These are phyloP conservation scores for Diutina ranongensis DNA, from an alignment of 1,139 yeast species.

Conservation along the genomic window DNA sequence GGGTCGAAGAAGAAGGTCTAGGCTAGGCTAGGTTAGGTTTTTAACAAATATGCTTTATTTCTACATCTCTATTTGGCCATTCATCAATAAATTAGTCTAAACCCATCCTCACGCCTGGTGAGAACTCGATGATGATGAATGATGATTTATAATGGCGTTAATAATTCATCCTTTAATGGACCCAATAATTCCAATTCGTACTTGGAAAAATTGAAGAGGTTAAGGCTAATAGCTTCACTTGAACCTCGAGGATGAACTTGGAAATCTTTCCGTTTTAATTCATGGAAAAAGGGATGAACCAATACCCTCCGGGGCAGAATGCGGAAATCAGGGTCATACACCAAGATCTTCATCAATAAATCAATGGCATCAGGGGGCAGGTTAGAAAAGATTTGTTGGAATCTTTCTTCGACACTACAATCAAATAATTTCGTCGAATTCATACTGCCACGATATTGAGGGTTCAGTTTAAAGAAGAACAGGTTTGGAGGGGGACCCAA, in stretches of 20 bases:
- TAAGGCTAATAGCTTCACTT: slow-evolving; percentile 27
- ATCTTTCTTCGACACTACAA: slow-evolving; percentile 50
- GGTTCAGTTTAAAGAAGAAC: slow-evolving; percentile 63
- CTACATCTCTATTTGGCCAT: too few species aligned
- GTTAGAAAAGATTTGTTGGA: slow-evolving; percentile 56
- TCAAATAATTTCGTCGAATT: slow-evolving; percentile 57
- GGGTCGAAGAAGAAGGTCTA: too few species aligned
- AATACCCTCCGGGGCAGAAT: slow-evolving; percentile 55
- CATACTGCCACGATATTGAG: slow-evolving; percentile 64
- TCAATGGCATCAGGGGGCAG: slow-evolving; percentile 66
- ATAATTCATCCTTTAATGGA: slow-evolving; percentile 12
- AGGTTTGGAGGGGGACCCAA: slow-evolving; percentile 70
- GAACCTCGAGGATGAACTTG: slow-evolving; percentile 46
- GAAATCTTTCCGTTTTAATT: slow-evolving; percentile 47
- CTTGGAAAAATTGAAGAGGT: slow-evolving; percentile 42
- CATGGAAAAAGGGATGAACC: slow-evolving; percentile 64
- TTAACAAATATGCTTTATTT: too few species aligned
- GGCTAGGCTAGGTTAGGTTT: too few species aligned
- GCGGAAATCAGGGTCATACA: slow-evolving; percentile 62
- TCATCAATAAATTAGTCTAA: slow-evolving; percentile 13
- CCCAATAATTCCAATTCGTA: slow-evolving; percentile 43
- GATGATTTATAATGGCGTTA: slow-evolving; percentile 1
- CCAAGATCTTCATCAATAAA: slow-evolving; percentile 54
- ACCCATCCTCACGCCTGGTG: slow-evolving; percentile 19
- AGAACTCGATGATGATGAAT: background rate